phyloP scores from a whole-genome alignment of 345 rosid species.

The Acer negundo region DNA sequence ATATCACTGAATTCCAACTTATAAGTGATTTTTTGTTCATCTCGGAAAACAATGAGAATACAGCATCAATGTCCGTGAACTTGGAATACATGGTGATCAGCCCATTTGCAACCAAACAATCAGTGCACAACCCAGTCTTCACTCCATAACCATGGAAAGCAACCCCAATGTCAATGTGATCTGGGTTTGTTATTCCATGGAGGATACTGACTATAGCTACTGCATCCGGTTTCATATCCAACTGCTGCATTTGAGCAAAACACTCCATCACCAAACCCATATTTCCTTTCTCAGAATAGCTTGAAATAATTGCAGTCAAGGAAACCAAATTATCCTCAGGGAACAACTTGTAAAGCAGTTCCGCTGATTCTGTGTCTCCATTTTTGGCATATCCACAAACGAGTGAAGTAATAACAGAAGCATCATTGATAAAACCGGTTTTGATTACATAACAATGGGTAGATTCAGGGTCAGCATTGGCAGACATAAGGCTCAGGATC shows the following conservation, averaged over 20 bases:
- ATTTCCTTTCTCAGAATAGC: slow-evolving; percentile 63
- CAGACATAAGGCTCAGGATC: slow-evolving; percentile 59
- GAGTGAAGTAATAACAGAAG: slow-evolving; percentile 60
- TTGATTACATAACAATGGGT: slow-evolving; percentile 62
- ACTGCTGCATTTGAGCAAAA: slow-evolving; percentile 47
- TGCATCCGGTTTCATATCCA: slow-evolving; percentile 63
- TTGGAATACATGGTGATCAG: slow-evolving; percentile 76
- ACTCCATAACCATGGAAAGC: slow-evolving; percentile 63
- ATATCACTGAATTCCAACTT: slow-evolving; percentile 86
- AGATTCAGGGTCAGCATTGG: slow-evolving; percentile 44
- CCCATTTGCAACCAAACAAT: slow-evolving; percentile 60
- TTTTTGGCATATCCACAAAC: slow-evolving; percentile 59
- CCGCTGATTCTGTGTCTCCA: slow-evolving; percentile 51
- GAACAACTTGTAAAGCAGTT: slow-evolving; percentile 44
- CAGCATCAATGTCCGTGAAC: slow-evolving; percentile 52
- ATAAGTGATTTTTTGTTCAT: slow-evolving; percentile 49
- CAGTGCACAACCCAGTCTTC: slow-evolving; percentile 54
- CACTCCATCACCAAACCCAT: slow-evolving; percentile 36
- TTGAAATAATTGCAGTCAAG: slow-evolving; percentile 64
- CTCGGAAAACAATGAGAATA: slow-evolving; percentile 48
- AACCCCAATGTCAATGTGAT: slow-evolving; percentile 41
- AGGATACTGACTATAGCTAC: slow-evolving; percentile 73
- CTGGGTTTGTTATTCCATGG: slow-evolving; percentile 52
- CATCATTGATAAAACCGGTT: slow-evolving; percentile 47
- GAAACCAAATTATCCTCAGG: slow-evolving; percentile 54